A percentile compares a stretch with the other conserved stretches of the same genome.
Evolutionary conservation across 2,329 filamentous ascomycete species (phyloP).

Genomic region (Torrubiella hemipterigena): DNA sequence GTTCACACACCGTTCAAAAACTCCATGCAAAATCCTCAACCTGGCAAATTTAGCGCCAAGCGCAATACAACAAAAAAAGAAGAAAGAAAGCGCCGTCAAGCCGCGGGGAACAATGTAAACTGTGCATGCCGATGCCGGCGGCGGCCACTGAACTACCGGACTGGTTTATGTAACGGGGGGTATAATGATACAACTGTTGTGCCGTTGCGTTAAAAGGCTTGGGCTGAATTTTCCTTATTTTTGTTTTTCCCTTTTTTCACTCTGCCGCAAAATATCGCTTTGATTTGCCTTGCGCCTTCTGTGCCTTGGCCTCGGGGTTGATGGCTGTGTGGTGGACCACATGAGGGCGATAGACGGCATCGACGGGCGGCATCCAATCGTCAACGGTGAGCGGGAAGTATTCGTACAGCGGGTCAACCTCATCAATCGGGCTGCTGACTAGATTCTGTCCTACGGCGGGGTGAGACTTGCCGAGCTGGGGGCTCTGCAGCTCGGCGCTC

Average conservation of each 20-base stretch:
- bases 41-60: too few relatives aligned
- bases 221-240: too few relatives aligned
- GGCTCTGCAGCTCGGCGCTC: conserved; percentile 38
- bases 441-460: conserved; percentile 20
- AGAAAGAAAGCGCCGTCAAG: too few relatives aligned
- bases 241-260: conserved; percentile 17
- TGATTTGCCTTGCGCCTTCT: conserved; percentile 51
- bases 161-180: too few relatives aligned
- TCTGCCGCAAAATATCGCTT: conserved; percentile 65
- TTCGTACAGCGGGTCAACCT: conserved; percentile 78
- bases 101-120: too few relatives aligned
- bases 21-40: too few relatives aligned
- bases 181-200: too few relatives aligned
- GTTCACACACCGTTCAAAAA: too few relatives aligned
- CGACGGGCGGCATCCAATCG: conserved; percentile 85
- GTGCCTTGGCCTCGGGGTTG: conserved; percentile 57
- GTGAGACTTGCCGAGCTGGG: conserved; percentile 29
- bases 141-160: too few relatives aligned
- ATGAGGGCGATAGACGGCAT: conserved; percentile 82
- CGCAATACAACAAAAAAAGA: too few relatives aligned
- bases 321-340: conserved; percentile 81
- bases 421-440: conserved; percentile 56
- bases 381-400: conserved; percentile 88
- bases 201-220: too few relatives aligned
- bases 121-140: too few relatives aligned